Base-by-base conservation (phyloP, 495 filamentous ascomycete species). In the Penicillium nucicola region DNA sequence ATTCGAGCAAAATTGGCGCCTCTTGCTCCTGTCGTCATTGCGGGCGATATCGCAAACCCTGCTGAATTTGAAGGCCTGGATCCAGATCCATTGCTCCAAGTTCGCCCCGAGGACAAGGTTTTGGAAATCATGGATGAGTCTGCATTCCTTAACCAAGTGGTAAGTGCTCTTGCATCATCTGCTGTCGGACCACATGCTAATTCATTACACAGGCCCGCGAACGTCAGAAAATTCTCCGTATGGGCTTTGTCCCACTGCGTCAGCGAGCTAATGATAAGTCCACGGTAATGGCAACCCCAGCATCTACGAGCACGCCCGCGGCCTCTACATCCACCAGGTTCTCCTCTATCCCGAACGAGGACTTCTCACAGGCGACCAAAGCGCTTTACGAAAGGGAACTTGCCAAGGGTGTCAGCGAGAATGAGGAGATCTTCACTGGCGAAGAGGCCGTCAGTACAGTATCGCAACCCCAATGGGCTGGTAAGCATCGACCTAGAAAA, bases 351-450 rank as follows among this genome's bases (percentile, higher is more conserved):
- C 79, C 79, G 12, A 88, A 88, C 52, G 90, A 92, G 52, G 90
- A 96, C 64, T 95, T 92, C 59, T 95, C 91, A 0, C 87, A 91
- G 55, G 90, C 91, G 4, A 93, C 91, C 22, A 95, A 87, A 63
- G 90, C 90, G 9, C 66, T 97, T 4, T 97, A 96, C 55, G 91
- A 97, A 58, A 81, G 90, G 42, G 93, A 99, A 65, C 85, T 96
- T 36, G 92, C 95, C 9, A 88, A 90, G 50, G 95, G 92, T 0
- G 82, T 99, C 5, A 81, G 84, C 52, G 93, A 97, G 56, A 90
- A 93, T 57, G 93, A 99, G 62, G 93, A 97, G 67, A 95, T 99
- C 25, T 97, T 99, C 59, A 84, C 91, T 0, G 87, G 84, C 11
- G 95, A 97, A 71, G 95, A 95, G 66, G 80, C 87, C 15, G 83